These are phyloP conservation scores for Starmera pachycereana DNA, from an alignment of 805 yeast species.

Conservation along the genomic window DNA sequence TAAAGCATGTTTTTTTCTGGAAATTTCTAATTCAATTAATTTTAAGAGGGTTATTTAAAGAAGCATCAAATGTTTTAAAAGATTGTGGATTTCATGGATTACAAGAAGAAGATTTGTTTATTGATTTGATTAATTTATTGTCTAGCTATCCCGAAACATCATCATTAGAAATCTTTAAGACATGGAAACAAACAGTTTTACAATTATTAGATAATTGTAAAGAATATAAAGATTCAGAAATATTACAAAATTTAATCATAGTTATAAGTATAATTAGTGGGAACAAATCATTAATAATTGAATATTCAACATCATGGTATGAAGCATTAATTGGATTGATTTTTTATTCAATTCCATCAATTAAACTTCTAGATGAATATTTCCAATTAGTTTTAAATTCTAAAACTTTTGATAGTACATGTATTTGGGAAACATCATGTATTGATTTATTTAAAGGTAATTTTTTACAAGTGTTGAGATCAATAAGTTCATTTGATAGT, in stretches of 20 bases:
- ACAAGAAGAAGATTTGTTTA: conserved; percentile 16
- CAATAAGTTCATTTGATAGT: conserved; percentile 48
- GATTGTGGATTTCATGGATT: conserved; percentile 34
- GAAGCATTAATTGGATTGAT: conserved; percentile 50
- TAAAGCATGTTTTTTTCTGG: conserved; percentile 50
- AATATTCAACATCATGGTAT: conserved; percentile 53
- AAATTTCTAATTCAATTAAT: conserved; percentile 44
- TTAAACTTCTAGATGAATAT: conserved; percentile 31
- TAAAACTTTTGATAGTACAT: conserved; percentile 27
- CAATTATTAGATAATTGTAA: conserved; percentile 15
- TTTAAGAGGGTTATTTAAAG: conserved; percentile 49
- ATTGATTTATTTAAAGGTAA: conserved; percentile 45
- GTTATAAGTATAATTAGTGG: conserved; percentile 27
- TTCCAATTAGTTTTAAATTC: conserved; percentile 23
- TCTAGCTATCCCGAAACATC: conserved; percentile 25
- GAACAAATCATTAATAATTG: conserved; percentile 33
- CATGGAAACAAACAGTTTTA: conserved; percentile 25
- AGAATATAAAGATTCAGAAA: conserved; percentile 5
- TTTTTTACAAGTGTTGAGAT: conserved; percentile 44
- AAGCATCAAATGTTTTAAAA: conserved; percentile 39
- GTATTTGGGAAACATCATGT: conserved; percentile 46
- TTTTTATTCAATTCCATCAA: conserved; percentile 49
- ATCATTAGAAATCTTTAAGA: conserved; percentile 20
- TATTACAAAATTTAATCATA: conserved; percentile 21
- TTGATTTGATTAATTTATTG: conserved; percentile 24